Base-by-base conservation (phyloP, 208 protist genomes). In the Naegleria fowleri region DNA sequence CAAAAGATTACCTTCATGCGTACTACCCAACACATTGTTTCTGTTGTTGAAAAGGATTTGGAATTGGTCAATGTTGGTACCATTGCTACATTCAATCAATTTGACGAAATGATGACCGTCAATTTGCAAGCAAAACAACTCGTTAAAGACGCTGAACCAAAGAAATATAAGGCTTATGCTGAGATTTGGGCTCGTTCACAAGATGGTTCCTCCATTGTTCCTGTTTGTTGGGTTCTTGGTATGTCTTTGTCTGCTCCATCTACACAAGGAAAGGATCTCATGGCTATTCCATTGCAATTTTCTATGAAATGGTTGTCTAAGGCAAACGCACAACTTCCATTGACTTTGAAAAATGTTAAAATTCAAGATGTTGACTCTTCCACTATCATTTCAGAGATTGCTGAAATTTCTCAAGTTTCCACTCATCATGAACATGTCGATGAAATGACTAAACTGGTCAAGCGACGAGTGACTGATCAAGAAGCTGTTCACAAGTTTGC, bases 161-260 rank as follows among this genome's bases (percentile, higher is more conserved):
- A 89, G n/a, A 55, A 89, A 40, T 89, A 41, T n/a, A 67, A 67
- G 15, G 86, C 86, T 29, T 67, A 75, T 89, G 48, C 86, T 89
- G 43, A 89, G 67, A 36, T 89, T 89, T 89, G 48, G 41, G 85
- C 41, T 58, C 6, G 5, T 55, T 58, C 41, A 0, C 19, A 36
- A 13, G 43, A 48, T 58, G 43, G 9, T 39, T 39, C 19, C 5
- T 29, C 11, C 19, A 5, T 67, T 25, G 48, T 67, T n/a, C 86
- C 86, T 25, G 48, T 89, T 67, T 39, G 36, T 89, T 89, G 48
- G 48, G 6, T 39, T 11, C 9, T 25, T 40, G 86, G 86, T 40
- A 89, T 89, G 86, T 40, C 86, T 25, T 29, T 67, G 19, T 9
- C 48, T 25, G 4, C 36, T 19, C 6, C 9, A 19, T 36, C 29